Percentiles rank a stretch among this genome's conserved stretches.
Conservation (phyloP, 1,284 basidiomycete genomes). For the Cutaneotrichosporon arboriforme region DNA sequence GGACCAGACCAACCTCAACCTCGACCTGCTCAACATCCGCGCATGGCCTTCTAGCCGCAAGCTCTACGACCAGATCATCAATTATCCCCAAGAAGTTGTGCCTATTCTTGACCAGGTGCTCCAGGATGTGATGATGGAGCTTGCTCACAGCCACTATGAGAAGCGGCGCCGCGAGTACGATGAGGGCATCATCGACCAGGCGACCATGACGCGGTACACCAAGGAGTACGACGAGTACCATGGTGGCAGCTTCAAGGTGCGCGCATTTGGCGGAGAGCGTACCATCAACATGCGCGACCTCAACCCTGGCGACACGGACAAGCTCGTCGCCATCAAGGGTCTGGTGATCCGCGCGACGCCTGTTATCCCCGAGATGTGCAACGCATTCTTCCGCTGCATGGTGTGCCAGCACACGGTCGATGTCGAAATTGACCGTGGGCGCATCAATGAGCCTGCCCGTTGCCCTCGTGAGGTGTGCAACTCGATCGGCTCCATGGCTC, state of each 20-base stretch:
- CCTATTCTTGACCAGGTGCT: slow-evolving; percentile 95
- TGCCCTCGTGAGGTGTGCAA: slow-evolving; percentile 92
- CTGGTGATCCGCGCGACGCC: slow-evolving; percentile 96
- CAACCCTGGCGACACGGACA: slow-evolving; percentile 91
- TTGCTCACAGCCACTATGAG: slow-evolving; percentile 70
- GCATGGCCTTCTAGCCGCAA: slow-evolving; percentile 81
- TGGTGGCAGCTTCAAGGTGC: slow-evolving; percentile 69
- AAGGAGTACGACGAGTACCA: slow-evolving; percentile 63
- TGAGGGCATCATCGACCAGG: slow-evolving; percentile 42
- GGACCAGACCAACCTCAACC: slow-evolving; percentile 84
- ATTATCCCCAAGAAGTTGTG: slow-evolving; percentile 94
- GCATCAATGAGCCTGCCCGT: slow-evolving; percentile 83
- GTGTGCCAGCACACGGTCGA: slow-evolving; percentile 91
- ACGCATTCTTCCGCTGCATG: slow-evolving; percentile 95
- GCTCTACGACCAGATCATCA: slow-evolving; percentile 69
- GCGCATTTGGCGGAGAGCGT: slow-evolving; percentile 73
- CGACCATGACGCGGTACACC: slow-evolving; percentile 59
- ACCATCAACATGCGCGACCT: slow-evolving; percentile 84
- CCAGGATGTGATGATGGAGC: slow-evolving; percentile 79
- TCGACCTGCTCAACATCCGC: slow-evolving; percentile 82
- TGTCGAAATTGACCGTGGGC: slow-evolving; percentile 91
- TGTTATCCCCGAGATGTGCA: slow-evolving; percentile 97
- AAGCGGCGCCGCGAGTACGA: slow-evolving; percentile 32
- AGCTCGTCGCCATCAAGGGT: slow-evolving; percentile 90
- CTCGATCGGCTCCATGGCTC: slow-evolving; percentile 79